Base-by-base conservation (phyloP, 2,329 filamentous ascomycete species). In the Juglanconis oblonga region DNA sequence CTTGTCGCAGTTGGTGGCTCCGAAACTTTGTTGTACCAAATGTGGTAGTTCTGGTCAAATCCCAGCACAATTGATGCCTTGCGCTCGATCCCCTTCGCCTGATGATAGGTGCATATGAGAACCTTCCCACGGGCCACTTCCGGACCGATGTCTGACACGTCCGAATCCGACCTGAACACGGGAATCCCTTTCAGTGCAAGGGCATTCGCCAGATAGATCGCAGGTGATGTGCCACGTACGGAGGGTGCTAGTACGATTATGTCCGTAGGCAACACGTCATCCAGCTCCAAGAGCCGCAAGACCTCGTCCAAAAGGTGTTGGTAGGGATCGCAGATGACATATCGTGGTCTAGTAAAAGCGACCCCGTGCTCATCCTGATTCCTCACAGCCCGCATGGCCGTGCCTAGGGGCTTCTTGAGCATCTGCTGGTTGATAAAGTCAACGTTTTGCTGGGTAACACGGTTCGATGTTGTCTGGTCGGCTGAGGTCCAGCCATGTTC, bases 361-460 rank as follows among this genome's bases (percentile, higher is more conserved):
- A 3, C 6, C 0, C 56, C 56, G 11, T 53, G 48, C 31, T 36
- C 14, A 6, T 24, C 59, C 31, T 58, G 45, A 3, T 55, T 59
- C 32, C 52, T 59, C 40, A 56, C 52, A 24, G 60, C 60, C 45
- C 48, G 56, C 60, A 62, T 62, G 5, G 47, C 59, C 42, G 42
- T 51, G 7, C 60, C 60, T 3, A 45, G 36, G 2, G 60, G 60
- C 10, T 53, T 50, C 24, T 59, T 62, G n/a, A 62, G 52, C 56
- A 62, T 62, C 52, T 62, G 60, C 40, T 62, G 60, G 48, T 62
- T 62, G 42, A 62, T 59, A 3, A 62, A 62, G 35, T 62, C 60
- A 14, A 62, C 42, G 14, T 62, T 62, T 31, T 59, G 60, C 56
- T 56, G 51, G 1, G 60, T 62, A 3, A 62, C 38, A 17, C 60